Evolutionary conservation across 371 early-diverging fungal species (phyloP).

Genomic region (Mucor irregularis): DNA sequence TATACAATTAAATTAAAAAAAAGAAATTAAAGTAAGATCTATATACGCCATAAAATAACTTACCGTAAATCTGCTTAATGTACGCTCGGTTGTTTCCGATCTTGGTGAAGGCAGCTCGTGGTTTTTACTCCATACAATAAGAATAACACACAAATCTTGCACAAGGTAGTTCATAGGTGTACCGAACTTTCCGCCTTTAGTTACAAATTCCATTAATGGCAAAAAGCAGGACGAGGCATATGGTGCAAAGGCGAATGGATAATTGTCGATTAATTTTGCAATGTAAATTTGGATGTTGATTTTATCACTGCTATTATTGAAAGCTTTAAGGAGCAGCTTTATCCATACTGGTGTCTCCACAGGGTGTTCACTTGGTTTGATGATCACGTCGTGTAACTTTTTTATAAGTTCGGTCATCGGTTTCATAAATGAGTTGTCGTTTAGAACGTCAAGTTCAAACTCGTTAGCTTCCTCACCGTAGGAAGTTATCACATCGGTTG

Average conservation of each 20-base stretch:
- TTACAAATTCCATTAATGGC: conserved; percentile 56
- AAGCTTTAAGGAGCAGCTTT: conserved; percentile 45
- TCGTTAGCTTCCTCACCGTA: neutral
- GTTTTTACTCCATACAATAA: conserved; percentile 59
- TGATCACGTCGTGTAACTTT: conserved; percentile 45
- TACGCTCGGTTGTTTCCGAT: conserved; percentile 37
- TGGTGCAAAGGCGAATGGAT: conserved; percentile 59
- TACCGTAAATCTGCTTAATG: conserved; percentile 44
- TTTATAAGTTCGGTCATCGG: conserved; percentile 50
- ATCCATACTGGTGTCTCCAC: conserved; percentile 69
- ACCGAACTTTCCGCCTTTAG: conserved; percentile 56
- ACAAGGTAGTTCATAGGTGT: conserved; percentile 70
- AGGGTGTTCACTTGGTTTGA: conserved; percentile 25
- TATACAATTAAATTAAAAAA: too few species aligned
- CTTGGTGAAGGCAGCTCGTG: conserved; percentile 20
- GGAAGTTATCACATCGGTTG: neutral
- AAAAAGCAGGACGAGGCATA: conserved; percentile 63
- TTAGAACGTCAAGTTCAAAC: conserved; percentile 57
- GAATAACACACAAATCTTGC: conserved; percentile 59
- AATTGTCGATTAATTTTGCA: conserved; percentile 61
- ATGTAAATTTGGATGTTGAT: conserved; percentile 58
- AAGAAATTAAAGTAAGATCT: too few species aligned
- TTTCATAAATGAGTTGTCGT: conserved; percentile 63
- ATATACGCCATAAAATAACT: too few species aligned
- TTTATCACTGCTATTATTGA: conserved; percentile 32